These are phyloP conservation scores for Orobanche coerulescens DNA, from an alignment of 257 asterid genomes.

Conservation along the genomic window DNA sequence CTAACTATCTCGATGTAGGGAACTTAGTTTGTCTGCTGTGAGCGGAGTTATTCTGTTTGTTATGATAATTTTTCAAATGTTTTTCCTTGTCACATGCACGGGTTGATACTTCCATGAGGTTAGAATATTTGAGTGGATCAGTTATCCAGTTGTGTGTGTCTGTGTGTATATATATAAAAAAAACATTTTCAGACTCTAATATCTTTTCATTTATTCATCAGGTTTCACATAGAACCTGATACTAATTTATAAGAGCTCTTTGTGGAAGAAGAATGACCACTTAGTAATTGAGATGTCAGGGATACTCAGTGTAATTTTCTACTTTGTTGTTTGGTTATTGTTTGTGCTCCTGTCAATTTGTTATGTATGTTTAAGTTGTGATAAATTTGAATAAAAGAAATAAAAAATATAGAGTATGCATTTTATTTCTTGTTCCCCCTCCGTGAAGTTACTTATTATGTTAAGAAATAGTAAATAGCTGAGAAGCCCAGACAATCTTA, in stretches of 20 bases:
- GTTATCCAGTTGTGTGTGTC: background rate
- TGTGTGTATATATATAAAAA: background rate
- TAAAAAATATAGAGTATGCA: background rate
- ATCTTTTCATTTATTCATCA: constrained; percentile 18
- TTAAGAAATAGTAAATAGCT: background rate
- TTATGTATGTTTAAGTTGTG: constrained; percentile 7
- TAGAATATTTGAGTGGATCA: background rate
- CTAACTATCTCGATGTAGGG: background rate
- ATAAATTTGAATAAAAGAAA: background rate
- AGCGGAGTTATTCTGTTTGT: background rate
- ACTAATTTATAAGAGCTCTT: constrained; percentile 10
- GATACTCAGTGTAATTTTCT: constrained; percentile 34
- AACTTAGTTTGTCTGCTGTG: background rate
- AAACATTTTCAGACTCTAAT: constrained; percentile 5
- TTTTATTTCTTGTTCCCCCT: background rate
- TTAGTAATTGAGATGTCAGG: constrained; percentile 42
- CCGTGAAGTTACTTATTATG: background rate
- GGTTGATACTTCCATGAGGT: background rate
- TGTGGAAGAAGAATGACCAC: constrained; percentile 28
- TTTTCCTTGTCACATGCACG: background rate
- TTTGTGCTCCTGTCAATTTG: background rate
- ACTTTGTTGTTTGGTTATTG: constrained; percentile 18
- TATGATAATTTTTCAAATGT: background rate
- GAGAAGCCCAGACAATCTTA: background rate
- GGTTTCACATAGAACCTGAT: constrained; percentile 12